Conservation (phyloP, 192 early-diverging fungal species). For the Coemansia sp. region DNA sequence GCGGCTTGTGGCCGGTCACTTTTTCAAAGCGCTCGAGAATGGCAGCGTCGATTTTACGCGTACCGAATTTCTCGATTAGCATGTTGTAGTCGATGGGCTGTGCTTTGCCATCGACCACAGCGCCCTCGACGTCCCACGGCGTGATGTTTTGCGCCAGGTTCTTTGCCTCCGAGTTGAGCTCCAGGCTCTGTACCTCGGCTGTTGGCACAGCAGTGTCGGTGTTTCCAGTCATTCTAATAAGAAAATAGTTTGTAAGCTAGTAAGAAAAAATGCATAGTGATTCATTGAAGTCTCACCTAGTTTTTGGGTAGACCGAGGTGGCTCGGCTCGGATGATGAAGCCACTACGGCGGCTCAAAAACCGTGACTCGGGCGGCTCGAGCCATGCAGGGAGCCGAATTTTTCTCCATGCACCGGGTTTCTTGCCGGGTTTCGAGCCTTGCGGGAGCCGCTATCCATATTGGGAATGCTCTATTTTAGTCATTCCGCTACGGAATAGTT, state of each 20-base stretch:
- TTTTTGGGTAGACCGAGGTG: background rate
- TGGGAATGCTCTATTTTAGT: too few relatives aligned
- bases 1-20: constrained; percentile 80
- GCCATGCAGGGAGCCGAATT: too few relatives aligned
- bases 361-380: too few relatives aligned
- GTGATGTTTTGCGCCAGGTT: constrained; percentile 57
- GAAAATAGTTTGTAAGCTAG: background rate
- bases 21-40: constrained; percentile 79
- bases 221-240: constrained; percentile 6
- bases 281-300: background rate
- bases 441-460: too few relatives aligned
- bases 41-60: constrained; percentile 70
- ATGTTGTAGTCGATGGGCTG: constrained; percentile 92
- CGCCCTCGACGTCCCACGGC: constrained; percentile 94
- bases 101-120: constrained; percentile 80
- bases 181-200: constrained; percentile 16
- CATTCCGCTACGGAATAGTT: too few relatives aligned
- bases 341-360: background rate
- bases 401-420: too few relatives aligned
- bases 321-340: background rate
- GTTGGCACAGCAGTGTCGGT: constrained; percentile 3
- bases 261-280: background rate
- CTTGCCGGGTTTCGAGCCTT: too few relatives aligned
- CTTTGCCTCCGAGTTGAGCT: background rate
- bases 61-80: constrained; percentile 87